Percentiles rank a stretch among this genome's conserved stretches.
Conservation (phyloP, 2,329 filamentous ascomycete species). For the Pseudofabraea citricarpa region DNA sequence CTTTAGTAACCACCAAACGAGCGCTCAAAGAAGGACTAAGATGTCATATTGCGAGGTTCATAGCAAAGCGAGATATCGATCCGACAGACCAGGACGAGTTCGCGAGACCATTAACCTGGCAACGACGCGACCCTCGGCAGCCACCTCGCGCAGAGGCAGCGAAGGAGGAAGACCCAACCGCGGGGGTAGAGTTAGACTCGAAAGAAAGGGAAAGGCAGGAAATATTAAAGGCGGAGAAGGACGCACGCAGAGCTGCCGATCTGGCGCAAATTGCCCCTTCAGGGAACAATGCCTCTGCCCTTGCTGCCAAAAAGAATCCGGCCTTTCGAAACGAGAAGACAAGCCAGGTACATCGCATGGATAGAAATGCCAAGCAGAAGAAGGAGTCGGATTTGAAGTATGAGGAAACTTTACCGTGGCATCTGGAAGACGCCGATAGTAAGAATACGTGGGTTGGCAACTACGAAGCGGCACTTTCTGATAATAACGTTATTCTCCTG, state of each 20-base stretch:
- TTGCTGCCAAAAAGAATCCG: slow-evolving; percentile 34
- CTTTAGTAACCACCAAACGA: slow-evolving; percentile 79
- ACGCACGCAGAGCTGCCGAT: slow-evolving; percentile 81
- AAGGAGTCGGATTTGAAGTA: slow-evolving; percentile 73
- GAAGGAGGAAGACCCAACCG: slow-evolving; percentile 49
- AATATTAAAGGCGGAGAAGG: slow-evolving; percentile 70
- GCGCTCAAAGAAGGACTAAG: slow-evolving; percentile 74
- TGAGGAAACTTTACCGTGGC: slow-evolving; percentile 94
- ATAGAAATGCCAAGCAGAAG: slow-evolving; percentile 64
- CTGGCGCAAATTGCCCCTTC: slow-evolving; percentile 90
- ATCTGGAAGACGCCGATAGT: slow-evolving; percentile 92
- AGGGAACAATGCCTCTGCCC: slow-evolving; percentile 44
- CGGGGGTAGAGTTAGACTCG: slow-evolving; percentile 41
- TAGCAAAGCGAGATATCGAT: slow-evolving; percentile 59
- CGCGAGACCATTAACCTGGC: slow-evolving; percentile 79
- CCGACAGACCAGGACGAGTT: slow-evolving; percentile 71
- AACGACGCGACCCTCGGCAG: slow-evolving; percentile 79
- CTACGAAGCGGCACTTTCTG: slow-evolving; percentile 84
- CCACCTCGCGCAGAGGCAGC: slow-evolving; percentile 58
- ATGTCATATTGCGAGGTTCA: slow-evolving; percentile 81
- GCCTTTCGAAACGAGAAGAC: slow-evolving; percentile 80
- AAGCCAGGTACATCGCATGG: slow-evolving; percentile 78
- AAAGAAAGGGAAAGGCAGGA: slow-evolving; percentile 61
- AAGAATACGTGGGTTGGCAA: slow-evolving; percentile 92
- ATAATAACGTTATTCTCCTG: slow-evolving; percentile 75